Evolutionary conservation across 495 filamentous ascomycete genomes (phyloP).

Genomic region (Haplographium delicatum): DNA sequence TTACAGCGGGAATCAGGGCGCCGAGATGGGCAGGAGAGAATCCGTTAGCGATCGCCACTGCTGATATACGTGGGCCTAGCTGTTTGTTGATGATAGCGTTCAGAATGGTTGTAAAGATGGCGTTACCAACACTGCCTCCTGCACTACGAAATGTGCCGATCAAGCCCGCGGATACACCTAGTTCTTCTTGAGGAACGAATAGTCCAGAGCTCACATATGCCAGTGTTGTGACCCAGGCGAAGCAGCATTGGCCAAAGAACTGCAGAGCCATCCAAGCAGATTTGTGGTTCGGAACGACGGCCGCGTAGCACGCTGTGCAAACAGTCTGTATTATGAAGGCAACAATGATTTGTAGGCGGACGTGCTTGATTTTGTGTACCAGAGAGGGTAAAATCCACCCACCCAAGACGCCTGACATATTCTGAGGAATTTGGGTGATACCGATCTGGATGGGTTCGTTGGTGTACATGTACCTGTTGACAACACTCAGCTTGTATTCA

Average conservation of each 20-base stretch:
- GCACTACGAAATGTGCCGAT: slow-evolving; percentile 26
- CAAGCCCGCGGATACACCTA: slow-evolving; percentile 27
- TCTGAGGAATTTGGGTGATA: slow-evolving; percentile 17
- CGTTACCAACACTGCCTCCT: slow-evolving; percentile 24
- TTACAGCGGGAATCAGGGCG: slow-evolving; percentile 22
- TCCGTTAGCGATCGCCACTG: slow-evolving; percentile 19
- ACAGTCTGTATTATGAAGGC: slow-evolving; percentile 32
- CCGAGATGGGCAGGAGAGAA: slow-evolving; percentile 15
- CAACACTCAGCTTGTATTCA: too few species aligned
- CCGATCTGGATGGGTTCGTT: slow-evolving; percentile 25
- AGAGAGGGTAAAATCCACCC: slow-evolving; percentile 30
- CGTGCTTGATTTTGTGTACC: slow-evolving; percentile 31
- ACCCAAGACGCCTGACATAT: slow-evolving; percentile 26
- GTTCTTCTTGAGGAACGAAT: slow-evolving; percentile 28
- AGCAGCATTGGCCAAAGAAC: slow-evolving; percentile 30
- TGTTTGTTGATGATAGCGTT: slow-evolving; percentile 17
- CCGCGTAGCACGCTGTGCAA: slow-evolving; percentile 29
- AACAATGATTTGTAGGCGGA: slow-evolving; percentile 29
- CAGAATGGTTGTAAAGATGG: slow-evolving; percentile 20
- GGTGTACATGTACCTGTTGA: slow-evolving; percentile 28
- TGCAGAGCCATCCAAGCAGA: slow-evolving; percentile 29
- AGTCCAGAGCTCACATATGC: slow-evolving; percentile 30
- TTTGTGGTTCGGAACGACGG: slow-evolving; percentile 27
- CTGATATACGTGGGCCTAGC: slow-evolving; percentile 21
- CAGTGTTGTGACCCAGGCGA: slow-evolving; percentile 30